Evolutionary conservation across 371 early-diverging fungal genomes (phyloP).

Genomic region (Mortierella polycephala): DNA sequence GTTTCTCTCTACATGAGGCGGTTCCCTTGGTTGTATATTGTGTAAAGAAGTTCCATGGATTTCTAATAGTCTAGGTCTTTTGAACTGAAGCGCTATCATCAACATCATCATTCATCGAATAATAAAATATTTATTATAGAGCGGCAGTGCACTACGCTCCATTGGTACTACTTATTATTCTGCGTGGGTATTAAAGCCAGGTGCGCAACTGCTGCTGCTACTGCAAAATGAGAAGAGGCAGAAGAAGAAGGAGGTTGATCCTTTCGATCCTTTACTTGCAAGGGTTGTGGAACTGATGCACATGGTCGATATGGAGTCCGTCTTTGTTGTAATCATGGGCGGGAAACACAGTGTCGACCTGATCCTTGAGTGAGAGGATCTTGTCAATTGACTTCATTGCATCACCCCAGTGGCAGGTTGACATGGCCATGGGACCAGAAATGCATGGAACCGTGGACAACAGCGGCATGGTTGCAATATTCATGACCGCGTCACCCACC

Average conservation of each 20-base stretch:
- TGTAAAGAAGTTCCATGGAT: no score
- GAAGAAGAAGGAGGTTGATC: not conserved
- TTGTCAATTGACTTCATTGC: slow-evolving; percentile 50
- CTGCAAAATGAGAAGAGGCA: no score
- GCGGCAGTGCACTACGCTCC: no score
- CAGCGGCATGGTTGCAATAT: slow-evolving; percentile 40
- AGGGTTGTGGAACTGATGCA: slow-evolving; percentile 47
- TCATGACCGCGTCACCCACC: slow-evolving; percentile 58
- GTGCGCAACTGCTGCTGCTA: no score
- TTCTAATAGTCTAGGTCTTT: no score
- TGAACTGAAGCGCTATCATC: no score
- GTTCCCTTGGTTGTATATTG: no score
- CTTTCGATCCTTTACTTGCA: not conserved
- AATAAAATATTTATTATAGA: no score
- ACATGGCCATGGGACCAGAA: slow-evolving; percentile 45
- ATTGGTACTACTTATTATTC: no score
- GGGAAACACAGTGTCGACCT: slow-evolving; percentile 53
- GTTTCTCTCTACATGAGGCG: no score
- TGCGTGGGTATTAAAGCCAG: no score
- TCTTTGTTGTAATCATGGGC: slow-evolving; percentile 49
- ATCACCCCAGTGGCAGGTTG: slow-evolving; percentile 45
- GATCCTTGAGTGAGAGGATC: slow-evolving; percentile 35
- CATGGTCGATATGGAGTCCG: slow-evolving; percentile 49
- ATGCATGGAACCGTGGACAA: slow-evolving; percentile 36
- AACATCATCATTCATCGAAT: no score